These are phyloP conservation scores for Yarrowia sp. DNA, from an alignment of 805 yeast species.

Conservation along the genomic window DNA sequence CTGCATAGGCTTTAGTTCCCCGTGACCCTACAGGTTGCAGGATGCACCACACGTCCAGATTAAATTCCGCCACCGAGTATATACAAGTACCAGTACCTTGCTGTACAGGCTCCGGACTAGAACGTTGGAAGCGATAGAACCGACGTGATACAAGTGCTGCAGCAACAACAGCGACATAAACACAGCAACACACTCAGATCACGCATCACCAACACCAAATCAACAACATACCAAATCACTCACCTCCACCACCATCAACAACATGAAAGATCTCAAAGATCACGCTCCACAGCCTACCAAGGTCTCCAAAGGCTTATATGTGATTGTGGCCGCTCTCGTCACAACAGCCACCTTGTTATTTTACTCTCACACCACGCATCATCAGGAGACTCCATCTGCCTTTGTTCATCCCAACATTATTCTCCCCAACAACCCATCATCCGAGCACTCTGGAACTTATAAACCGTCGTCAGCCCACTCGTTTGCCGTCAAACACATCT, in stretches of 20 bases:
- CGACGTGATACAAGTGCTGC: neutral
- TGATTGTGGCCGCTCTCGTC: slow-evolving; percentile 8
- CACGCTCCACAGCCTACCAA: neutral
- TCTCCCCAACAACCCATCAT: neutral
- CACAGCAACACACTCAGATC: neutral
- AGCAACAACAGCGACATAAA: neutral
- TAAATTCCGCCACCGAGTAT: slow-evolving; percentile 7
- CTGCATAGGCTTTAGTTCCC: neutral
- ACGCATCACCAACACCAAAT: neutral
- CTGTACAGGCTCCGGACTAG: neutral
- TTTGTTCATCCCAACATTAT: neutral
- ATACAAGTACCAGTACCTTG: neutral
- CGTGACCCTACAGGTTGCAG: slow-evolving; percentile 15
- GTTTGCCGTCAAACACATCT: slow-evolving; percentile 51
- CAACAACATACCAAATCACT: neutral
- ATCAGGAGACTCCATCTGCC: too few relatives aligned
- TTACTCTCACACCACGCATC: too few relatives aligned
- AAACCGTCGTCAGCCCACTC: neutral
- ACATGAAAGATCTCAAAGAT: neutral
- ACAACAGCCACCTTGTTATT: neutral
- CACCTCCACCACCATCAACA: neutral
- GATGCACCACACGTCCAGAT: neutral
- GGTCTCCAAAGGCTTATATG: neutral
- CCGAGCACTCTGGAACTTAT: too few relatives aligned
- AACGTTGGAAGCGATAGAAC: neutral